These are phyloP conservation scores for Wickerhamomyces ciferrii DNA, from an alignment of 805 yeast species.

Conservation along the genomic window DNA sequence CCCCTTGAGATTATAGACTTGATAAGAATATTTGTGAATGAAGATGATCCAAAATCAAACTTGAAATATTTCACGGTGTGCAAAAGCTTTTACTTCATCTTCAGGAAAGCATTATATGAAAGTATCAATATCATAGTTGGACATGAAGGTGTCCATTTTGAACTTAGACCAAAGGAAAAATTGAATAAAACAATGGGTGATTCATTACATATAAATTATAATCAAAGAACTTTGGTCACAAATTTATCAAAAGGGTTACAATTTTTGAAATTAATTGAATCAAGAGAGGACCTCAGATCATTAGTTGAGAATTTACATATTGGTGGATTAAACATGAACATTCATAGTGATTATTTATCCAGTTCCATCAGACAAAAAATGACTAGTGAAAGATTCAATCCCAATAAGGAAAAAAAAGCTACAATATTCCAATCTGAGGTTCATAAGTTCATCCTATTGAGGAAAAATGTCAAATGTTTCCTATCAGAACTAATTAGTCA, in stretches of 20 bases:
- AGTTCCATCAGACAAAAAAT: background rate
- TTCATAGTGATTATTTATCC: constrained; percentile 2
- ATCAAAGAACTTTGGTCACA: background rate
- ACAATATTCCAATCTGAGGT: background rate
- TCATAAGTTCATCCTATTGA: background rate
- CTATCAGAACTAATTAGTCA: background rate
- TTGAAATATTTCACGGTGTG: constrained; percentile 7
- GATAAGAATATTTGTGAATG: background rate
- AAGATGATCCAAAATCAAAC: constrained; percentile 4
- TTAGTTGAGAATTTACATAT: constrained; percentile 4
- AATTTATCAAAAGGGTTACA: background rate
- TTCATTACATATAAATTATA: background rate
- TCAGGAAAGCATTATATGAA: constrained; percentile 7
- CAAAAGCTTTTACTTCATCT: constrained; percentile 6
- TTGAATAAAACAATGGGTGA: background rate
- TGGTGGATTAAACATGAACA: constrained; percentile 6
- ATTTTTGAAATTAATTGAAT: background rate
- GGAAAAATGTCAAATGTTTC: background rate
- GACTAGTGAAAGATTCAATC: background rate
- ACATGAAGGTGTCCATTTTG: background rate
- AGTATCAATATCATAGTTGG: constrained; percentile 11
- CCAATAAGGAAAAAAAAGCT: background rate
- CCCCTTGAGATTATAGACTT: background rate
- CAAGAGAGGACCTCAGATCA: background rate
- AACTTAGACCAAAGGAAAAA: too few relatives aligned